These are phyloP conservation scores for Penicillium sp. DNA, from an alignment of 2,329 filamentous ascomycete species.

Conservation along the genomic window DNA sequence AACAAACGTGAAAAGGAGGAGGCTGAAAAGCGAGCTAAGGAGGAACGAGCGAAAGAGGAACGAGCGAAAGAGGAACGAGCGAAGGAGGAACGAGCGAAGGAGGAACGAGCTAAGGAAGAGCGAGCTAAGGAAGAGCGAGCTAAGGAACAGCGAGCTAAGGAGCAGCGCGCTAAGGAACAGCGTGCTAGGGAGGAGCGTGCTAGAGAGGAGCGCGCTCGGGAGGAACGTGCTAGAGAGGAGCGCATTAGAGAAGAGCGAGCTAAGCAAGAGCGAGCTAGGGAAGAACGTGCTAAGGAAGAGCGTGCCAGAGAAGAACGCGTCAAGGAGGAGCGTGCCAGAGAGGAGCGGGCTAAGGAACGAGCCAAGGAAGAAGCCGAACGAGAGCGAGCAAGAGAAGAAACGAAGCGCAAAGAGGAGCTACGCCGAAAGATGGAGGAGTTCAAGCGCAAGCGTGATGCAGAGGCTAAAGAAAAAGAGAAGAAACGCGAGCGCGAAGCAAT, in stretches of 20 bases:
- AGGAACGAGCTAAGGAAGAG: conserved; percentile 33
- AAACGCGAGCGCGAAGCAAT: conserved; percentile 43
- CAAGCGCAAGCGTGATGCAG: conserved; percentile 38
- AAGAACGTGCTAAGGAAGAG: conserved; percentile 26
- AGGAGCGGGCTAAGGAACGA: conserved; percentile 30
- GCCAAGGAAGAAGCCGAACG: conserved; percentile 26
- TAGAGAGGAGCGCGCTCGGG: conserved; percentile 20
- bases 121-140: conserved; percentile 35
- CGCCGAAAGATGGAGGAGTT: conserved; percentile 42
- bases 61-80: conserved; percentile 5
- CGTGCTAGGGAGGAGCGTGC: conserved; percentile 12
- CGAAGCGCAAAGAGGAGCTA: conserved; percentile 39
- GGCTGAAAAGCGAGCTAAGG: conserved; percentile 24
- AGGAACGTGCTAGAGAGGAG: conserved; percentile 34
- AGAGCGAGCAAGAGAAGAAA: conserved; percentile 35
- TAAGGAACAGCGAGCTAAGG: conserved; percentile 20
- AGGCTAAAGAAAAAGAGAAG: conserved; percentile 40
- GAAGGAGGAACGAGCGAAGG: conserved; percentile 20
- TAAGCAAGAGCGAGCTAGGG: conserved; percentile 12
- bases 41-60: conserved; percentile 33
- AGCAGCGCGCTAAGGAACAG: background rate
- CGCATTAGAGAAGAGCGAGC: conserved; percentile 18
- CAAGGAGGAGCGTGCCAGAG: conserved; percentile 1
- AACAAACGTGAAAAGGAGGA: conserved; percentile 16
- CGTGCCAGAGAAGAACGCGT: conserved; percentile 30